A percentile compares a stretch with the other conserved stretches of the same genome.
phyloP scores from a whole-genome alignment of 2,329 filamentous ascomycete genomes.

The Paradendryphiella salina region DNA sequence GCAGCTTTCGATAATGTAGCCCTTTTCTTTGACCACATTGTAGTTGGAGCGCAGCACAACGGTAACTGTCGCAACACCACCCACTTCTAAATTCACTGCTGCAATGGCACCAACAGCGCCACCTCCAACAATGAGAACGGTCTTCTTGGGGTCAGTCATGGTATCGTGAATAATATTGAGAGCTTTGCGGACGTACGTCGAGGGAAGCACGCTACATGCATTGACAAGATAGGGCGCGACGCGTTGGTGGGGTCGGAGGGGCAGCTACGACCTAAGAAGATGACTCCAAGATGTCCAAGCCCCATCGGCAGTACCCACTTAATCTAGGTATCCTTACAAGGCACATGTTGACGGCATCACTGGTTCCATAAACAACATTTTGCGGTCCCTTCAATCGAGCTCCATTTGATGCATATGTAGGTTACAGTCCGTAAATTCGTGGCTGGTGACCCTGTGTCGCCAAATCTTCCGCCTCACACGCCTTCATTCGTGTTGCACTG shows the following conservation, averaged over 20 bases:
- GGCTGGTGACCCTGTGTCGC: conserved; percentile 41
- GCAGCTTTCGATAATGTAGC: conserved; percentile 60
- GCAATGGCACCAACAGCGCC: conserved; percentile 62
- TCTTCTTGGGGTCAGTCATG: conserved; percentile 39
- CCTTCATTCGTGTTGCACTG: conserved; percentile 30
- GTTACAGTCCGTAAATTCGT: conserved; percentile 46
- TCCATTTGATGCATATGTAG: conserved; percentile 49
- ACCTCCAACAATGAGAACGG: conserved; percentile 58
- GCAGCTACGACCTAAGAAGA: conserved; percentile 12
- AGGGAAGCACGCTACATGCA: not conserved
- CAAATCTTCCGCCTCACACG: conserved; percentile 34
- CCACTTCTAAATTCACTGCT: conserved; percentile 58
- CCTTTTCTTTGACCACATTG: conserved; percentile 51
- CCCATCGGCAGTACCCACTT: conserved; percentile 3
- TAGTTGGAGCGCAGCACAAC: conserved; percentile 62
- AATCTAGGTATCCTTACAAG: not conserved
- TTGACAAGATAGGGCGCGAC: conserved; percentile 17
- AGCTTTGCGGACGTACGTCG: conserved; percentile 5
- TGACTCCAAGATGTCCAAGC: conserved; percentile 10
- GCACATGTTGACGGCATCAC: not conserved
- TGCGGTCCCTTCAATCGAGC: conserved; percentile 43
- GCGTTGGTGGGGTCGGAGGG: conserved; percentile 34
- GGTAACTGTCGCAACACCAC: conserved; percentile 57
- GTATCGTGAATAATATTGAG: not conserved
- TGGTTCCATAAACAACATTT: conserved; percentile 5